Base-by-base conservation (phyloP, 257 asterid genomes). In the Lithospermum erythrorhizon region DNA sequence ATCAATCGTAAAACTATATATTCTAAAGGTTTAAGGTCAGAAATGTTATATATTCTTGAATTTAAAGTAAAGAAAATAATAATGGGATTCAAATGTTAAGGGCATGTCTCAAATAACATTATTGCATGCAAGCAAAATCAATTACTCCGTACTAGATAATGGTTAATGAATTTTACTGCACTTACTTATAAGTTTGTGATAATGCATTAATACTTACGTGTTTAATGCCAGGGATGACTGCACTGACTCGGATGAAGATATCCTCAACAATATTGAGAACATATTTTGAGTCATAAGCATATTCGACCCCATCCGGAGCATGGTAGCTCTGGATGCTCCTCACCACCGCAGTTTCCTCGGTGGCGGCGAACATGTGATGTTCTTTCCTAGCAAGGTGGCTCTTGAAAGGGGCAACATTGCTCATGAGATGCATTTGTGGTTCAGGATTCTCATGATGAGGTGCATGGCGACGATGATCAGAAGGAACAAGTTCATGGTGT, bases 251-350 rank as follows among this genome's bases (percentile, higher is more conserved):
- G 6, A 67, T 75, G 68, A 87, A 59, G 67, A 87, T 85, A 15
- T 85, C 85, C 80, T 85, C 94, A 27, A 85, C 22, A 25, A 85
- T 63, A 59, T 70, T 53, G 16, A 87, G 73, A 22, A 87, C 75
- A 1, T 88, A 80, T 52, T 57, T 77, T 45, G 85, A 87, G 6
- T 87, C 81, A 20, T 79, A 78, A 4, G 79, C 84, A 21, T 77
- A 81, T 0, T 82, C 82, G 20, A 79, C 79, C 0, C 79, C 72
- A 53, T 85, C 87, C 0, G 85, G 84, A 23, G 78, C 78, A 66
- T 85, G 90, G 15, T 79, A 74, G 37, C 59, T 71, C 58, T 41
- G 53, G 37, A 87, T 71, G 30, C 79, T 91, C 69, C 70, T 81
- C 77, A 74, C 70, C 76, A 85, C 78, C 9, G 78, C 72, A 27